Evolutionary conservation across 2,329 filamentous ascomycete species (phyloP), one percentile per base, ranked within the genome.

Genomic region (Gnomoniopsis sp.): DNA sequence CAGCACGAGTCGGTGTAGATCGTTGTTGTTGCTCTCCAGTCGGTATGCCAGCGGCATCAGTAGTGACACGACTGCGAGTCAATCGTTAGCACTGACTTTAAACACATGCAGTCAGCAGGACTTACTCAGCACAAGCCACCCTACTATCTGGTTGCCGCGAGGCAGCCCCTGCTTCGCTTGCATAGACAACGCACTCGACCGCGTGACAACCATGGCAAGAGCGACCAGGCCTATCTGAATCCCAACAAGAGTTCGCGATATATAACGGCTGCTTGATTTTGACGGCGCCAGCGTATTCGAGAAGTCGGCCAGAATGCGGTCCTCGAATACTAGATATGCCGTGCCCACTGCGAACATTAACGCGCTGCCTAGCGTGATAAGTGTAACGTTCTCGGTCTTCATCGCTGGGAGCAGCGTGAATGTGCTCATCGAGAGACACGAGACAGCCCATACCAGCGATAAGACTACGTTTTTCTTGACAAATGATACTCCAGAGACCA

Each of bases 361-460:
- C 7, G 80, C 72, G 8, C 93, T 95, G 4, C 93, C 93, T 48
- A 87, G 71, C 61, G 92, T 75, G 65, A 96, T 91, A 26, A 91
- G 78, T 57, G 78, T 80, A 3, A 91, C 71, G 65, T 89, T 85
- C 70, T 99, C 96, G 1, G 85, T 77, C 72, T 98, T 99, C 72
- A 90, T 88, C 2, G 91, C 95, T 1, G 91, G 89, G 1, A 99
- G 79, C 15, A 98, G 74, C 0, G 95, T 99, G 69, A 99, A 99
- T 2, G 84, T 82, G 70, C 93, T 95, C 92, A 98, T 96, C 3
- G 87, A 76, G 2, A 88, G 65, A 72, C 93, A 97, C 3, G 90
- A 89, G 41, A 88, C 66, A 10, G 83, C 80, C 95, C 95, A 99
- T 0, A 86, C 85, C 0, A 78, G 74, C 54, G 84, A 83, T 2